Conservation (phyloP, 208 protist genomes). For the Jaenimonas drosophilae region DNA sequence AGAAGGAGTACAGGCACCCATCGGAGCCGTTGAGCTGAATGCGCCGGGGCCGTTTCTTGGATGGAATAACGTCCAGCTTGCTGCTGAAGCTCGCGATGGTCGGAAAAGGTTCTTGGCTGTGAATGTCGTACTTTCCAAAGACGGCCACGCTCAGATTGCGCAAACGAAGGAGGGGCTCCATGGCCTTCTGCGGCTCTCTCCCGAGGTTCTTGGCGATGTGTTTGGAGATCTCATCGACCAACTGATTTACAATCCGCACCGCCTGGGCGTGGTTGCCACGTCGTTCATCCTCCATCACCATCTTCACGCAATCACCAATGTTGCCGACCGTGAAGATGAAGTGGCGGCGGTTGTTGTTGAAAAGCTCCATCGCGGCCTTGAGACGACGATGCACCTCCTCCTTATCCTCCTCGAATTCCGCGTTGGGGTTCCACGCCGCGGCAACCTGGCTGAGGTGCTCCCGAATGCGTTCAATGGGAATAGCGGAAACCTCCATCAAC, state of each 20-base stretch:
- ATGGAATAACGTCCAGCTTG: slow-evolving; percentile 96
- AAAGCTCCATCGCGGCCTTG: slow-evolving; percentile 65
- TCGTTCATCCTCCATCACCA: slow-evolving; percentile 65
- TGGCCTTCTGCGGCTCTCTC: slow-evolving; percentile 88
- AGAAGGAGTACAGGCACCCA: slow-evolving; percentile 95
- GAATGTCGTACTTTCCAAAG: slow-evolving; percentile 94
- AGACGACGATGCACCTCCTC: slow-evolving; percentile 72
- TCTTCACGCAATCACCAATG: slow-evolving; percentile 82
- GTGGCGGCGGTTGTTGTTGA: slow-evolving; percentile 65
- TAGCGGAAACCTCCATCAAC: slow-evolving; percentile 74
- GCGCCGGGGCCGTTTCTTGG: slow-evolving; percentile 98
- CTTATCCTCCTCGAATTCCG: slow-evolving; percentile 83
- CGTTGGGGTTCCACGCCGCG: slow-evolving; percentile 84
- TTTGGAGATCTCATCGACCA: slow-evolving; percentile 96
- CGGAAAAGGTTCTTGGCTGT: slow-evolving; percentile 69
- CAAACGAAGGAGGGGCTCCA: slow-evolving; percentile 92
- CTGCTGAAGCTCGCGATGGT: slow-evolving; percentile 94
- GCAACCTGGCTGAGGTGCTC: slow-evolving; percentile 81
- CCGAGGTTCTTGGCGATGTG: slow-evolving; percentile 95
- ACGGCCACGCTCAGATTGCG: slow-evolving; percentile 95
- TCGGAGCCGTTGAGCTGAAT: slow-evolving; percentile 96
- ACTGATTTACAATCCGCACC: slow-evolving; percentile 66
- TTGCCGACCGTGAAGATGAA: slow-evolving; percentile 83
- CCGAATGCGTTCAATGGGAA: slow-evolving; percentile 85
- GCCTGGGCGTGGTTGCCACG: slow-evolving; percentile 81